A percentile compares a stretch with the other conserved stretches of the same genome.
Evolutionary conservation across 2,329 filamentous ascomycete genomes (phyloP).

Genomic region (Neospermospora avenae): DNA sequence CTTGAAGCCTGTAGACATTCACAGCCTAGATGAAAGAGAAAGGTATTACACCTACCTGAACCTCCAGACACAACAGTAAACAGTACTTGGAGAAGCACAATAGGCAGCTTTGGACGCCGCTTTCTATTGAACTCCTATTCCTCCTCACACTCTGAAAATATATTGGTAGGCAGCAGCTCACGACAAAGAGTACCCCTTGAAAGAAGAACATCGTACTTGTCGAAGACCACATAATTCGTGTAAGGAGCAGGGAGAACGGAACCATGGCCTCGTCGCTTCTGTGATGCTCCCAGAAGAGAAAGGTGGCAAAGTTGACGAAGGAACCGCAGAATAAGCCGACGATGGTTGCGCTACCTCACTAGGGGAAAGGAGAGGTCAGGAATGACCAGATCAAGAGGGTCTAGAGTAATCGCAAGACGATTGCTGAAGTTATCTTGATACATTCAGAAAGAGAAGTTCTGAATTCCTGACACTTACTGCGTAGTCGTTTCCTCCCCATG

Average conservation of each 20-base stretch:
- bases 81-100: slow-evolving; percentile 15
- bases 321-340: slow-evolving; percentile 31
- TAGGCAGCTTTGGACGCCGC: slow-evolving; percentile 31
- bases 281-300: slow-evolving; percentile 26
- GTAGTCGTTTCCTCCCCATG: slow-evolving; percentile 35
- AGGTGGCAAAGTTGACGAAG: slow-evolving; percentile 22
- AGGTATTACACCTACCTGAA: slow-evolving; percentile 3
- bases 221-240: slow-evolving; percentile 20
- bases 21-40: not conserved
- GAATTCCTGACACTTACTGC: no score
- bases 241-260: slow-evolving; percentile 23
- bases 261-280: slow-evolving; percentile 31
- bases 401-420: no score
- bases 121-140: slow-evolving; percentile 20
- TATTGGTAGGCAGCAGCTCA: slow-evolving; percentile 24
- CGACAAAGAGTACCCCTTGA: not conserved
- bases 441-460: no score
- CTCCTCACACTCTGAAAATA: slow-evolving; percentile 35
- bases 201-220: slow-evolving; percentile 13
- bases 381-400: no score
- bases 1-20: slow-evolving; percentile 2
- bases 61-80: slow-evolving; percentile 18
- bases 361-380: no score
- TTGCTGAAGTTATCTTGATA: no score
- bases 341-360: slow-evolving; percentile 32